Percentiles rank a stretch among this genome's conserved stretches.
phyloP scores from a whole-genome alignment of 345 rosid genomes.

The Salix udensis region DNA sequence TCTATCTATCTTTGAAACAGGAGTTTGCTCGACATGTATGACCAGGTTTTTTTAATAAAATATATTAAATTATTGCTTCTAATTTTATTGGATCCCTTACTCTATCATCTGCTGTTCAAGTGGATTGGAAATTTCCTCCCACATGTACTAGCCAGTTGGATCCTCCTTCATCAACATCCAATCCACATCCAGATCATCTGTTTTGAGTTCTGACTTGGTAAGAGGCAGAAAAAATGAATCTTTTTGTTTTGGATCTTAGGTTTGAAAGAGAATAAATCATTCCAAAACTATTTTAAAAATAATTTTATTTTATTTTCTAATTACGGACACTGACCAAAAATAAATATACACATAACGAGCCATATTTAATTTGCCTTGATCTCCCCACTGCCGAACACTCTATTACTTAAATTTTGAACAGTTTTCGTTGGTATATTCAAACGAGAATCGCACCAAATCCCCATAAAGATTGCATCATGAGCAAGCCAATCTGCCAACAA shows the following conservation, averaged over 20 bases:
- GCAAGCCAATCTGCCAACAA: background rate
- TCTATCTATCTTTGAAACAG: too few relatives aligned
- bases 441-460: background rate
- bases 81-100: too few relatives aligned
- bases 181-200: background rate
- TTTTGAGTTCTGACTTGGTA: background rate
- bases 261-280: too few relatives aligned
- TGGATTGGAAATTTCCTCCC: background rate
- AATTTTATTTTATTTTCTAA: too few relatives aligned
- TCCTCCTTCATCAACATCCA: background rate
- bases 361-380: background rate
- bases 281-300: too few relatives aligned
- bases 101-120: background rate
- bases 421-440: background rate
- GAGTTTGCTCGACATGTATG: too few relatives aligned
- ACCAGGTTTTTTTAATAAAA: too few relatives aligned
- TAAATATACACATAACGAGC: background rate
- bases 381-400: background rate
- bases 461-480: background rate
- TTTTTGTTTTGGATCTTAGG: too few relatives aligned
- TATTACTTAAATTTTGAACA: background rate
- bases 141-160: background rate
- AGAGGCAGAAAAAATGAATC: too few relatives aligned
- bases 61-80: too few relatives aligned
- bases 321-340: too few relatives aligned